Evolutionary conservation across 2,329 filamentous ascomycete species (phyloP), one percentile per base, ranked within the genome.

Genomic region (Coniochaeta sp.): DNA sequence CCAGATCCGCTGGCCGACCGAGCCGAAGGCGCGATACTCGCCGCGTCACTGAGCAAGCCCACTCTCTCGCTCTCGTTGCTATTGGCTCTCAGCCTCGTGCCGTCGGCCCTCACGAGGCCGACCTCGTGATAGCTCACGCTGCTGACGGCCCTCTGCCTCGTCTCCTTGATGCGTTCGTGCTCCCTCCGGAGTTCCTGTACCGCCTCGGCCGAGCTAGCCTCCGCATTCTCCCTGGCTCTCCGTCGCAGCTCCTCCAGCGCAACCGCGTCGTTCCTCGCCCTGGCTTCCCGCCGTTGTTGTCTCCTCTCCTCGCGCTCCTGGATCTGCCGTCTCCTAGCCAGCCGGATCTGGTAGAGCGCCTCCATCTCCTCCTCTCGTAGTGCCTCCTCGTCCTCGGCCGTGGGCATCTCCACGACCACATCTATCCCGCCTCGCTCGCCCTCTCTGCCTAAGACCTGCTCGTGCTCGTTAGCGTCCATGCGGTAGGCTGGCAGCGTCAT

Each of bases 351-450:
- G 72, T 96, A 98, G 44, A 98, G 75, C 0, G 90, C 85, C 63
- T 95, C 90, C 95, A 98, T 98, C 72, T 97, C 91, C 31, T 91
- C 85, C 64, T 98, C 92, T 14, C 95, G 83, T 59, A 91, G 77
- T 1, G 77, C 75, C 71, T 96, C 91, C 65, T 96, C 86, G 59
- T 92, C 89, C 58, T 96, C 90, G 9, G 79, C 82, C 0, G 89
- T 91, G 0, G 93, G 93, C 65, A 90, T 85, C 72, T 97, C 93
- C 14, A 98, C 76, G 0, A 99, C 92, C 4, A 90, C 84, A 68
- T 99, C 95, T 67, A 99, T 91, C 8, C 95, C 95, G 59, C 83
- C 93, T 62, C 95, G 84, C 71, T 99, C 95, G 57, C 95, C 95
- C 73, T 96, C 95, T 6, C 93, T 84, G 8, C 87, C 95, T 56